phyloP scores from a whole-genome alignment of 2,329 filamentous ascomycete genomes.

The Pseudogymnoascus sp. region DNA sequence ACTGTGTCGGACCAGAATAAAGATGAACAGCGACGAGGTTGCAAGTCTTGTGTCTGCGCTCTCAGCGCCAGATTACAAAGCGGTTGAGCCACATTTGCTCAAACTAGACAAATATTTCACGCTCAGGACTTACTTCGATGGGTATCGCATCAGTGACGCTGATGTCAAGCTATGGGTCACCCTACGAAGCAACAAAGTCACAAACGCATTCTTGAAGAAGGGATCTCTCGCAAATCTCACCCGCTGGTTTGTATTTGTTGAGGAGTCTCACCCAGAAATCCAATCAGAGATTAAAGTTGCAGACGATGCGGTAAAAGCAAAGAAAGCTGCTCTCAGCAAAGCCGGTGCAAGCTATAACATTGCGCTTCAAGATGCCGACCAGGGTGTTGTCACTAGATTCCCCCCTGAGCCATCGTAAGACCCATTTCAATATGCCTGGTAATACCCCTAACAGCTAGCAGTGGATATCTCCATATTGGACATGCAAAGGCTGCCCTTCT shows the following conservation, averaged over 20 bases:
- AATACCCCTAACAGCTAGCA: slow-evolving; percentile 13
- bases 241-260: slow-evolving; percentile 83
- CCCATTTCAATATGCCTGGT: slow-evolving; percentile 4
- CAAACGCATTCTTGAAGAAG: slow-evolving; percentile 72
- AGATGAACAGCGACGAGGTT: slow-evolving; percentile 53
- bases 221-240: slow-evolving; percentile 68
- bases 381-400: slow-evolving; percentile 87
- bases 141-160: slow-evolving; percentile 67
- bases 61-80: slow-evolving; percentile 67
- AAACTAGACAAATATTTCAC: slow-evolving; percentile 82
- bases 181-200: slow-evolving; percentile 77
- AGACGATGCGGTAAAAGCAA: slow-evolving; percentile 61
- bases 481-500: slow-evolving; percentile 91
- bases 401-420: slow-evolving; percentile 82
- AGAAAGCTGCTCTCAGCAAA: slow-evolving; percentile 62
- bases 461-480: slow-evolving; percentile 85
- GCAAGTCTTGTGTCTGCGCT: slow-evolving; percentile 44
- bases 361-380: slow-evolving; percentile 73
- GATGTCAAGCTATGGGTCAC: slow-evolving; percentile 81
- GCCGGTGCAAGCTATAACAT: slow-evolving; percentile 86
- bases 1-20: slow-evolving; percentile 18
- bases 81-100: slow-evolving; percentile 65
- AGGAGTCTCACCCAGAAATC: slow-evolving; percentile 73
- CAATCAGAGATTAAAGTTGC: slow-evolving; percentile 62
- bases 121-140: slow-evolving; percentile 77